These are phyloP conservation scores for Colletotrichum endophyticum DNA, from an alignment of 2,329 filamentous ascomycete species.

Conservation along the genomic window DNA sequence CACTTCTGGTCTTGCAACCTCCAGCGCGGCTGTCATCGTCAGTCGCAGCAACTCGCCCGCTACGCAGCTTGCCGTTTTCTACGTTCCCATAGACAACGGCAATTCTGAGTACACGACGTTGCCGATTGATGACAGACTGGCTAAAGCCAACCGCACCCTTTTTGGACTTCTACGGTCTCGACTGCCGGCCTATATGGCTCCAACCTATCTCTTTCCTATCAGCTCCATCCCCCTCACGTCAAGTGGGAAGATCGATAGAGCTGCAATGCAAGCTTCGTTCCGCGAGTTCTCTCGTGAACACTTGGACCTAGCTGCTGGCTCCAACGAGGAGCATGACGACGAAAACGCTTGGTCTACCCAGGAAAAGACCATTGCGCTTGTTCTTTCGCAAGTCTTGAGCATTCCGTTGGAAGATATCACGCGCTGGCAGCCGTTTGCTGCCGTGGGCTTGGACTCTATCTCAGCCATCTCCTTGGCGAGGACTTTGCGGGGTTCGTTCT, in stretches of 20 bases:
- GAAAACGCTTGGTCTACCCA: constrained; percentile 48
- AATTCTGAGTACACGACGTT: constrained; percentile 27
- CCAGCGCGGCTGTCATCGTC: constrained; percentile 69
- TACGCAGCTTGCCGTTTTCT: constrained; percentile 72
- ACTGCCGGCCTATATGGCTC: constrained; percentile 81
- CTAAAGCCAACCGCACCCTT: constrained; percentile 45
- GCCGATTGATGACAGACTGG: constrained; percentile 39
- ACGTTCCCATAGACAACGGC: constrained; percentile 50
- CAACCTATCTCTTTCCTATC: constrained; percentile 74
- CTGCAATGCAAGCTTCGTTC: constrained; percentile 55
- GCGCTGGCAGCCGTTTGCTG: constrained; percentile 75
- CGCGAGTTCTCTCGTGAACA: constrained; percentile 45
- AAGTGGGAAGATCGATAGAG: constrained; percentile 76
- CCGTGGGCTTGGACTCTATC: constrained; percentile 84
- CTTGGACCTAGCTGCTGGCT: constrained; percentile 42
- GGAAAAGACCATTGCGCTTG: constrained; percentile 61
- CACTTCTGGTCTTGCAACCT: constrained; percentile 52
- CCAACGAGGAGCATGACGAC: constrained; percentile 35
- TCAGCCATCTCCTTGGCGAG: constrained; percentile 76
- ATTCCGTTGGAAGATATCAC: constrained; percentile 52
- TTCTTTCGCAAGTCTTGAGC: constrained; percentile 56
- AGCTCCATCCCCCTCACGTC: constrained; percentile 71
- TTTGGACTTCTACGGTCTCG: constrained; percentile 58
- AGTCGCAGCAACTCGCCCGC: constrained; percentile 38
- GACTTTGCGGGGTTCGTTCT: constrained; percentile 51